phyloP scores from a whole-genome alignment of 257 asterid species.

The Linderniella brevidens region DNA sequence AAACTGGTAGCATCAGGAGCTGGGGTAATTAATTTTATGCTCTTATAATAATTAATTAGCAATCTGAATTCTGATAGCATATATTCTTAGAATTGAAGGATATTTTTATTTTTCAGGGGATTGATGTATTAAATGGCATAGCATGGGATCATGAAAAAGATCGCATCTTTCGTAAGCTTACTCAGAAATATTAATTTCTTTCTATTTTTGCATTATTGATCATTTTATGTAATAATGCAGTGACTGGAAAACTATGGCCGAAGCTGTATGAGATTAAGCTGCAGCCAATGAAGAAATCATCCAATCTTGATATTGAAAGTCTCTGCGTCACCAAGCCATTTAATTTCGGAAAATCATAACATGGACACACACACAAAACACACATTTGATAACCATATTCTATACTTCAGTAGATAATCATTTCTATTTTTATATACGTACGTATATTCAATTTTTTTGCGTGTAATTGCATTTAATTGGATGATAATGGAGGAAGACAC shows the following conservation, averaged over 20 bases:
- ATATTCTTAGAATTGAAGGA: background rate
- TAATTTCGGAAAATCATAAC: constrained; percentile 15
- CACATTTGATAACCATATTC: too few relatives aligned
- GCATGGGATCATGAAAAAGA: constrained; percentile 62
- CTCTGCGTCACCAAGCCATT: constrained; percentile 28
- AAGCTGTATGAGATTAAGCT: constrained; percentile 46
- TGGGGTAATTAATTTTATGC: constrained; percentile 22
- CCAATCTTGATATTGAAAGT: constrained; percentile 21
- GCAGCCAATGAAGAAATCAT: constrained; percentile 21
- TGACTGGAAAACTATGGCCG: constrained; percentile 74
- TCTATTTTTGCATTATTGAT: background rate
- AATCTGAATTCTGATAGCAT: background rate
- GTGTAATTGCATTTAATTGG: too few relatives aligned
- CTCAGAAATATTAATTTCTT: background rate
- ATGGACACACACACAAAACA: too few relatives aligned
- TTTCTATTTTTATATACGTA: too few relatives aligned
- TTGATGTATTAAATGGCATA: constrained; percentile 84
- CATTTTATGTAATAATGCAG: constrained; percentile 14
- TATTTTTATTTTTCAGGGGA: constrained; percentile 23
- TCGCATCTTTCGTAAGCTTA: constrained; percentile 55
- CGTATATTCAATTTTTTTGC: too few relatives aligned
- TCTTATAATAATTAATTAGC: background rate
- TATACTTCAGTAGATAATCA: too few relatives aligned
- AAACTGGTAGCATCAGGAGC: constrained; percentile 31
- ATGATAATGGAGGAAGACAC: too few relatives aligned